Evolutionary conservation across 2,329 filamentous ascomycete genomes (phyloP), one percentile per base, ranked within the genome.

Genomic region (Calonectria pauciramosa): DNA sequence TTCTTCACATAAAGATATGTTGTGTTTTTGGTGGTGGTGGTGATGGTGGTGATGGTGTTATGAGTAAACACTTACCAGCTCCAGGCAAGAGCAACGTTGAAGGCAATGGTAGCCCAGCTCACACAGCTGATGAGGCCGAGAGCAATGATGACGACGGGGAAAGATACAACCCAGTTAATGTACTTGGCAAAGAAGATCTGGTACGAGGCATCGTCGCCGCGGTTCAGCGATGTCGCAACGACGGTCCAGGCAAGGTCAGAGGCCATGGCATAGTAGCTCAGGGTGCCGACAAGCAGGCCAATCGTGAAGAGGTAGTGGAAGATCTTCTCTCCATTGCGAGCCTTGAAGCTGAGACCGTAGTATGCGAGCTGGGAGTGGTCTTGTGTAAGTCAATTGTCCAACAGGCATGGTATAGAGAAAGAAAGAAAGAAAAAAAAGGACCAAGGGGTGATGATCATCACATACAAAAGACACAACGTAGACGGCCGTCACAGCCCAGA

Each of bases 111-210:
- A 26, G 90, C 86, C 90, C 90, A 91, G n/a, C 89, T 87, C 38
- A 90, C 82, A 60, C 89, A 89, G 28, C 87, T 88, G 44, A 89
- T 78, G 20, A 91, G 84, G 52, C 89, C 89, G 10, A 90, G 84
- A 2, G 88, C 84, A 34, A 90, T 80, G 56, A 86, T 80, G 59
- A 86, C 77, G 41, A 85, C 81, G 0, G 90, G 88, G 81, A 89
- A 91, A 8, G 86, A 80, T 20, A 91, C 86, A 16, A 87, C 86
- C 89, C 88, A 91, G 85, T 89, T 86, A 81, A 91, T 84, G 79
- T 91, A 91, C 81, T 90, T 89, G 73, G 87, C 85, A 81, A 86
- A 91, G 84, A 90, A 91, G 79, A 91, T 87, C 77, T 91, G 89
- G 74, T 86, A 81, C 71, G 87, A 83, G 65, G 80, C 78, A 6